A percentile compares a stretch with the other conserved stretches of the same genome.
Conservation (phyloP, 2,329 filamentous ascomycete genomes). For the Phyllosticta citriasiana region DNA sequence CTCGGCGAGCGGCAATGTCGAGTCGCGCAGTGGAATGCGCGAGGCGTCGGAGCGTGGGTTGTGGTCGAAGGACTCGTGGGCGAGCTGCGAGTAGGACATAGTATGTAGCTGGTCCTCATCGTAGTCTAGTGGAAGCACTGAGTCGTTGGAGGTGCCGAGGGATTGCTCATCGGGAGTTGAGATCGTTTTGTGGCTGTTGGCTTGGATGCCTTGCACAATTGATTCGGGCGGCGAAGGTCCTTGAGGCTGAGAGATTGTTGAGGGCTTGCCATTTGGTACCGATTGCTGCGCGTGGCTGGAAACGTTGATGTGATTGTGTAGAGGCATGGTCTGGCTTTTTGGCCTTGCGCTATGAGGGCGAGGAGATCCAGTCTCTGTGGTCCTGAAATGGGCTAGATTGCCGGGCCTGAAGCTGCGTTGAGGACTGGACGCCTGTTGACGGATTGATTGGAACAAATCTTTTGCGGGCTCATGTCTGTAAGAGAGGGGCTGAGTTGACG, state of each 20-base stretch:
- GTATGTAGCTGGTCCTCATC: slow-evolving; percentile 32
- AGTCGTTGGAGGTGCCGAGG: neutral
- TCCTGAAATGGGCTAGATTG: no score
- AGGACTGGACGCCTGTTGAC: neutral
- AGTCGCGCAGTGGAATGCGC: slow-evolving; percentile 4
- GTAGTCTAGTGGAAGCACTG: slow-evolving; percentile 32
- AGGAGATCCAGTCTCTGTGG: neutral
- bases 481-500: neutral
- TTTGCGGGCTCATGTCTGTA: neutral
- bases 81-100: slow-evolving; percentile 40
- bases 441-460: neutral
- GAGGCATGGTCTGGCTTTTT: no score
- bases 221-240: neutral
- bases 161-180: neutral
- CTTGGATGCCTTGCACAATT: neutral
- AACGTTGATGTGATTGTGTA: no score
- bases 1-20: slow-evolving; percentile 11
- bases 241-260: no score
- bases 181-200: neutral
- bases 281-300: no score
- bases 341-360: no score
- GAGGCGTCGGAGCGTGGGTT: slow-evolving; percentile 16
- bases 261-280: no score
- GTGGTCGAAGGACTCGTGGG: slow-evolving; percentile 40
- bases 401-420: no score